Percentiles rank a stretch among this genome's conserved stretches.
Evolutionary conservation across 768 basidiomycete species (phyloP).

Genomic region (Russula abietina): DNA sequence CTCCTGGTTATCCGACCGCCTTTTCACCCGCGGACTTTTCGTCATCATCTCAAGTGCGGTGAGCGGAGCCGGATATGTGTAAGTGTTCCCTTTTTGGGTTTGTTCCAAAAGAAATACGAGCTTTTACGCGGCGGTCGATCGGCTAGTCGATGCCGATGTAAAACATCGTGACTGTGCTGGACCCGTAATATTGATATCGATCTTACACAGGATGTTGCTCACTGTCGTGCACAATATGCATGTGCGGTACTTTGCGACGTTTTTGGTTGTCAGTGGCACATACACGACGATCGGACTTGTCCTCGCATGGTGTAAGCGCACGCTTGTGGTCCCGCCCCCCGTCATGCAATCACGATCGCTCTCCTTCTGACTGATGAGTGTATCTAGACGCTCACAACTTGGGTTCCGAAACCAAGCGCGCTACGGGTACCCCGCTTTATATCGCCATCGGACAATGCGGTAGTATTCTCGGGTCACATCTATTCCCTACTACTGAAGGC

Average conservation of each 20-base stretch:
- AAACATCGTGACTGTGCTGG: no score
- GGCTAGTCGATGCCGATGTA: background rate
- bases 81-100: constrained; percentile 27
- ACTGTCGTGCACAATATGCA: constrained; percentile 48
- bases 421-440: constrained; percentile 70
- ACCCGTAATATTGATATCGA: background rate
- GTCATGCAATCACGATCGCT: background rate
- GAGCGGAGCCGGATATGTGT: constrained; percentile 61
- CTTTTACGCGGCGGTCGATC: no score
- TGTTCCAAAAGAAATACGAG: no score
- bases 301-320: constrained; percentile 67
- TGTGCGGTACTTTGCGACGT: constrained; percentile 71
- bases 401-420: constrained; percentile 72
- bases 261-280: constrained; percentile 71
- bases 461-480: constrained; percentile 67
- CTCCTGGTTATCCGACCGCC: constrained; percentile 58
- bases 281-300: constrained; percentile 70
- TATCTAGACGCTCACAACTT: constrained; percentile 63
- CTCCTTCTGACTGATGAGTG: background rate
- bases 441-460: constrained; percentile 79
- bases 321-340: background rate
- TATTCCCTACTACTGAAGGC: constrained; percentile 59
- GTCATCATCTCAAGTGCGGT: constrained; percentile 42
- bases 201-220: constrained; percentile 44
- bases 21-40: constrained; percentile 54